phyloP scores from a whole-genome alignment of 1,139 yeast genomes.

The Protomyces inouyei region DNA sequence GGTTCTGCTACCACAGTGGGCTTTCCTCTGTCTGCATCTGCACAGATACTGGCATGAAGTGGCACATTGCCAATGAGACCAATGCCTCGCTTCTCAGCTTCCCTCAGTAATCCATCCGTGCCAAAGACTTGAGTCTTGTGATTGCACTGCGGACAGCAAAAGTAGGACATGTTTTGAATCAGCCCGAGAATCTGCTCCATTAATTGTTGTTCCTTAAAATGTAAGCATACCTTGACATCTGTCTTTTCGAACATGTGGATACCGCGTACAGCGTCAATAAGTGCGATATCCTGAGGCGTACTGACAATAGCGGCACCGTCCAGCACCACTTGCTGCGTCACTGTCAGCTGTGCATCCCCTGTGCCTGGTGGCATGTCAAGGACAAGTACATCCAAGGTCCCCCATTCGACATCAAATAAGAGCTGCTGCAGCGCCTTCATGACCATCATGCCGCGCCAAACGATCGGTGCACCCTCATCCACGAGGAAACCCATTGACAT shows the following conservation, averaged over 20 bases:
- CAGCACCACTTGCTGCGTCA: slow-evolving; percentile 69
- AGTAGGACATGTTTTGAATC: slow-evolving; percentile 80
- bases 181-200: slow-evolving; percentile 46
- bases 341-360: slow-evolving; percentile 78
- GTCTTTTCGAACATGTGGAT: slow-evolving; percentile 72
- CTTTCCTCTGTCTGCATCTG: slow-evolving; percentile 57
- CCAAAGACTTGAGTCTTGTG: slow-evolving; percentile 77
- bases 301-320: slow-evolving; percentile 80
- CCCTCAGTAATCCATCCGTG: slow-evolving; percentile 55
- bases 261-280: slow-evolving; percentile 77
- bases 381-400: slow-evolving; percentile 59
- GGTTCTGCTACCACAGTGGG: slow-evolving; percentile 56
- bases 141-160: slow-evolving; percentile 66
- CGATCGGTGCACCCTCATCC: slow-evolving; percentile 64
- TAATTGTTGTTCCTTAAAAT: neutral
- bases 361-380: slow-evolving; percentile 92
- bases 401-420: slow-evolving; percentile 77
- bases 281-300: slow-evolving; percentile 82
- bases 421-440: slow-evolving; percentile 83
- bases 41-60: slow-evolving; percentile 57
- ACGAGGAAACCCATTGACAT: slow-evolving; percentile 89
- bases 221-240: slow-evolving; percentile 55
- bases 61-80: slow-evolving; percentile 65
- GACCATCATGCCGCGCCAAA: slow-evolving; percentile 84
- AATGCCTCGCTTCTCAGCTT: slow-evolving; percentile 52